phyloP scores from a whole-genome alignment of 495 filamentous ascomycete species.

The Penicillium arizonense region DNA sequence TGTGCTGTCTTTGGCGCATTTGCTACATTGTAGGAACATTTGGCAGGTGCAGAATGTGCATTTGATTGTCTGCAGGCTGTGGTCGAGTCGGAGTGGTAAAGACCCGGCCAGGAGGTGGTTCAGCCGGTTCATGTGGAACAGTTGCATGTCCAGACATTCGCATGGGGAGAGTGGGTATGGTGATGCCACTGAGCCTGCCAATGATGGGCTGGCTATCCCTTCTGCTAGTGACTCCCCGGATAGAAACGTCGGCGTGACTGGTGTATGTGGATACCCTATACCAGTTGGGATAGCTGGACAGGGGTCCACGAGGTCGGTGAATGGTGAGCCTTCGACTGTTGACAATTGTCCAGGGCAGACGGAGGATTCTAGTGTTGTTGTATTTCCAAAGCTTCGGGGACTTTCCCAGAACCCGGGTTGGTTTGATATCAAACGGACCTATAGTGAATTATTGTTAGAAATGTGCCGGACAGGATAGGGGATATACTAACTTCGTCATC shows the following conservation, averaged over 20 bases:
- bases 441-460: not conserved
- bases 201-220: conserved; percentile 29
- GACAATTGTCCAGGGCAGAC: conserved; percentile 20
- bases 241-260: conserved; percentile 39
- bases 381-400: conserved; percentile 17
- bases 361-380: conserved; percentile 14
- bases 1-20: conserved; percentile 35
- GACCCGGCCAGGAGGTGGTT: conserved; percentile 32
- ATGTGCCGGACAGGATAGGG: not conserved
- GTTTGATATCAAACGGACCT: conserved; percentile 23
- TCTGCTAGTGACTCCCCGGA: conserved; percentile 31
- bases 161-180: conserved; percentile 23
- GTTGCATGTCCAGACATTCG: conserved; percentile 35
- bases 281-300: conserved; percentile 19
- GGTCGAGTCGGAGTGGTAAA: conserved; percentile 35
- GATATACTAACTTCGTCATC: conserved; percentile 22
- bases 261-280: conserved; percentile 25
- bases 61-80: conserved; percentile 36
- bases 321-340: conserved; percentile 18
- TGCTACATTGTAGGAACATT: conserved; percentile 35
- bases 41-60: conserved; percentile 33
- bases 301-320: conserved; percentile 18
- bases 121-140: conserved; percentile 35
- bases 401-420: conserved; percentile 25
- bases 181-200: conserved; percentile 25